phyloP scores from a whole-genome alignment of 106 monocot genomes.

The Chionographis japonica region DNA sequence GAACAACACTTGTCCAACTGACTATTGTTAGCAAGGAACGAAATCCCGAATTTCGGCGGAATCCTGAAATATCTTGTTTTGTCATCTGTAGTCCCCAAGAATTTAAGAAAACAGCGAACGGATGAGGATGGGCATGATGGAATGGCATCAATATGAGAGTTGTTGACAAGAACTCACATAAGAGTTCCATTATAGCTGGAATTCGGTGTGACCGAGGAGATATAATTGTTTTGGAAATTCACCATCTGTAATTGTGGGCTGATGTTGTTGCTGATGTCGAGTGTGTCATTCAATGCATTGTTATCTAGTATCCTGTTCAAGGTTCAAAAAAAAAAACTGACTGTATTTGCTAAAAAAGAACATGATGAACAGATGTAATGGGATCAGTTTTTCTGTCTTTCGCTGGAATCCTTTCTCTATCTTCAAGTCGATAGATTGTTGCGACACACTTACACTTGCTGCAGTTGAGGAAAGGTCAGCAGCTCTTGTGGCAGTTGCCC shows the following conservation, averaged over 20 bases:
- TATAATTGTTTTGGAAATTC: slow-evolving; percentile 62
- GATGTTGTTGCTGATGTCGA: slow-evolving; percentile 37
- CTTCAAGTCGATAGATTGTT: not conserved
- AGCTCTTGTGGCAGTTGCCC: slow-evolving; percentile 48
- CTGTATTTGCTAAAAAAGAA: no score
- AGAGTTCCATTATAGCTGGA: slow-evolving; percentile 21
- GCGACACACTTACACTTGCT: slow-evolving; percentile 64
- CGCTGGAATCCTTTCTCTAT: no score
- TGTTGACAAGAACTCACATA: slow-evolving; percentile 26
- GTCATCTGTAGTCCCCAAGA: slow-evolving; percentile 24
- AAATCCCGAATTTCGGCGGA: not conserved
- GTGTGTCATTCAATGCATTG: slow-evolving; percentile 63
- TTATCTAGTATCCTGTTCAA: slow-evolving; percentile 35
- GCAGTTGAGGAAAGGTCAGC: slow-evolving; percentile 45
- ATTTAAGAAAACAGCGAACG: not conserved
- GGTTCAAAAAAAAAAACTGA: not conserved
- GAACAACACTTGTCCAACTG: no score
- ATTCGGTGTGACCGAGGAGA: slow-evolving; percentile 8
- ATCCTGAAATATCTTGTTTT: no score
- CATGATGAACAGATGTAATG: not conserved
- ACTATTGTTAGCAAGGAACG: not conserved
- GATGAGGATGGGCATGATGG: not conserved
- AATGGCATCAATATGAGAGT: not conserved
- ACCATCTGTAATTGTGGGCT: slow-evolving; percentile 45
- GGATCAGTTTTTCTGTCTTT: not conserved